Base-by-base conservation (phyloP, 192 early-diverging fungal species). In the Phycomyces nitens region DNA sequence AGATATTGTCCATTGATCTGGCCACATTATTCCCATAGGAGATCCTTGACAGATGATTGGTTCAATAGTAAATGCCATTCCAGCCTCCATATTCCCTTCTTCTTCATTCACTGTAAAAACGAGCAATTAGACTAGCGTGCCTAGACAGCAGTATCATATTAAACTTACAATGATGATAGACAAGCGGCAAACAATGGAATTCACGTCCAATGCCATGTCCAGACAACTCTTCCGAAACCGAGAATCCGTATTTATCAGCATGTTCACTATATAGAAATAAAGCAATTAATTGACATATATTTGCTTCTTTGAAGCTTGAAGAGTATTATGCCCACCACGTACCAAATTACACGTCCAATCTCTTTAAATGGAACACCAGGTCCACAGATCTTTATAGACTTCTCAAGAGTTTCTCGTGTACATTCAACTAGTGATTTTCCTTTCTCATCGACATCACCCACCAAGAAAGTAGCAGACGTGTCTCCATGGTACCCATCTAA, bases 1-100 rank as follows among this genome's bases (percentile, higher is more conserved):
- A 1, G 80, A 73, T 12, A 88, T 82, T 2, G 92, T 96, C 93
- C 92, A 96, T 49, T 82, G 82, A 63, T 94, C 94, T n/a, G 89
- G 90, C 91, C 91, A 93, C 72, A 81, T 81, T 22, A 92, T 63
- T 24, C 84, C 86, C 1, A 67, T 74, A 6, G 86, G 69, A n/a
- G 65, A 68, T 20, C 93, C 92, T 69, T 96, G 92, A 65, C 88
- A 90, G 61, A 94, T 75, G 57, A 92, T 87, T 0, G 92, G 92
- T 72, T 96, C 92, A 58, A 96, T 89, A 16, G 94, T 96, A 63
- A 96, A 96, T 18, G 84, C 78, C 88, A 92, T 94, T 0, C 90
- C 89, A 7, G 84, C 69, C 54, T 73, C 70, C 91, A 96, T 91
- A 1, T 66, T 57, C 12, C 85, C 90, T 1, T 86, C 80, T 53